Evolutionary conservation across 2,329 filamentous ascomycete species (phyloP).

Genomic region (Trichoderma gracile): DNA sequence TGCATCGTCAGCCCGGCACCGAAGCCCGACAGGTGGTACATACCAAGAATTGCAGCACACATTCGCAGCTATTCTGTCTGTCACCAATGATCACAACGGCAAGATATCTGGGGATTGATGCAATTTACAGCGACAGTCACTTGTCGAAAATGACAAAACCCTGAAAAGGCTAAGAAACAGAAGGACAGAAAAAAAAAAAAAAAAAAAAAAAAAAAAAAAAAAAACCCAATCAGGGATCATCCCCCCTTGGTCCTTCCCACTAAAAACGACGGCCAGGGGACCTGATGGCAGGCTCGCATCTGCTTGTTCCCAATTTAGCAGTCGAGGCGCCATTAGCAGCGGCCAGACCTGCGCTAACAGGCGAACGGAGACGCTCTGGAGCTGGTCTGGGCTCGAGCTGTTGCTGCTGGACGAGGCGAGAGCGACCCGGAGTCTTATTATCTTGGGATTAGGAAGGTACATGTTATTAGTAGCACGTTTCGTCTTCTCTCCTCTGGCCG

Average conservation of each 20-base stretch:
- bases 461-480: conserved; percentile 15
- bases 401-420: conserved; percentile 7
- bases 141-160: no score
- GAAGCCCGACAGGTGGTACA: neutral
- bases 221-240: neutral
- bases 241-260: conserved; percentile 2
- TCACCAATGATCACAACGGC: no score
- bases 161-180: no score
- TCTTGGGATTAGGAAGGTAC: no score
- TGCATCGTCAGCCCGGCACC: conserved; percentile 11
- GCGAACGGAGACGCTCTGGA: conserved; percentile 15
- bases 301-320: conserved; percentile 27
- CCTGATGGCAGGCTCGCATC: conserved; percentile 21
- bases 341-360: conserved; percentile 23
- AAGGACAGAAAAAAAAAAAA: no score
- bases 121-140: no score
- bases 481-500: conserved; percentile 19
- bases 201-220: no score
- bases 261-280: conserved; percentile 5
- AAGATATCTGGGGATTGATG: no score
- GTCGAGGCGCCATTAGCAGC: conserved; percentile 26
- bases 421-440: no score
- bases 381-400: conserved; percentile 25
- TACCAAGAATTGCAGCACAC: no score
- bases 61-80: no score